A percentile compares a stretch with the other conserved stretches of the same genome.
These are phyloP conservation scores for Saccharum spontaneum DNA, from an alignment of 176 grass and related monocot species.

Conservation along the genomic window DNA sequence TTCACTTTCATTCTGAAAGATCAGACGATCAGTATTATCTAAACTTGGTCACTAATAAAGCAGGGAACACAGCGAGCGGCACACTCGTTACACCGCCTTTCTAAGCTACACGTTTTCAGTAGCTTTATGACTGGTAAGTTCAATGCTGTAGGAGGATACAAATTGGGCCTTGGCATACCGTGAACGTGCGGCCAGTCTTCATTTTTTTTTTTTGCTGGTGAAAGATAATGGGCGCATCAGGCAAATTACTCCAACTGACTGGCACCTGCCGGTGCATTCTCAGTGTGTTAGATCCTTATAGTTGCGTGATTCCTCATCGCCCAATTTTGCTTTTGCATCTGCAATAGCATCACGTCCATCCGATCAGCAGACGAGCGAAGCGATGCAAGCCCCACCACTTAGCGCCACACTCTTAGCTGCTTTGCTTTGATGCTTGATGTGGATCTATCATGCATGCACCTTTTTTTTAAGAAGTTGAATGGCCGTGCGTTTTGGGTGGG, in stretches of 20 bases:
- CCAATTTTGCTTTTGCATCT: background rate
- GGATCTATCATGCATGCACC: background rate
- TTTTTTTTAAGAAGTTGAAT: background rate
- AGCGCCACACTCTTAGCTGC: background rate
- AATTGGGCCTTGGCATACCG: background rate
- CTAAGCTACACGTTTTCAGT: background rate
- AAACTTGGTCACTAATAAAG: background rate
- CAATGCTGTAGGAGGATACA: slow-evolving; percentile 10
- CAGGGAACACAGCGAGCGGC: background rate
- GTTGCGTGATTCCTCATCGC: slow-evolving; percentile 21
- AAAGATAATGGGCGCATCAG: background rate
- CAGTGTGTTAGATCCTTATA: background rate
- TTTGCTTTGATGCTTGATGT: slow-evolving; percentile 1
- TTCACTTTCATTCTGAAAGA: background rate
- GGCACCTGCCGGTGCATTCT: background rate
- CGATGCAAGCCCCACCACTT: no score
- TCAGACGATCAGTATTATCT: slow-evolving; percentile 2
- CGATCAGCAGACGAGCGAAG: background rate
- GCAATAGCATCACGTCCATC: background rate
- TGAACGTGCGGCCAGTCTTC: slow-evolving; percentile 8
- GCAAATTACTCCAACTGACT: background rate
- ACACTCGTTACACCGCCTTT: background rate
- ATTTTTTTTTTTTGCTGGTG: background rate
- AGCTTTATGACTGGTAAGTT: slow-evolving; percentile 4
- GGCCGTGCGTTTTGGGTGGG: slow-evolving; percentile 7